Evolutionary conservation across 139 green algal genomes (phyloP), one percentile per base, ranked within the genome.

Genomic region (Micromonas commoda): DNA sequence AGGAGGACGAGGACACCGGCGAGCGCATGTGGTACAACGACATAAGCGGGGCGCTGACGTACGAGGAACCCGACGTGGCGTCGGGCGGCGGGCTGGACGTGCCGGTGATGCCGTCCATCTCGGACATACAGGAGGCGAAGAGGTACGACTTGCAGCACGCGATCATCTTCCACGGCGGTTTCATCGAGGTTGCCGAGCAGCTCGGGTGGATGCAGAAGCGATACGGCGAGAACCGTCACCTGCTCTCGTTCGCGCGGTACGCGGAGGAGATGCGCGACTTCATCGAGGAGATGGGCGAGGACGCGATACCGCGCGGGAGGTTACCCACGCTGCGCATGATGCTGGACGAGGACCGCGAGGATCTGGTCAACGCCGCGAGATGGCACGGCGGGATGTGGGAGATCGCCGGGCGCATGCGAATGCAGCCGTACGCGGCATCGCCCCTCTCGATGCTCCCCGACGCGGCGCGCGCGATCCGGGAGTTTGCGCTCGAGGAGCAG

Each of bases 81-180:
- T 28, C 35, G 23, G 37, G 38, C 37, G 68, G 38, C 2, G 37
- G 68, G 1, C 33, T 63, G 37, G 53, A 70, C 21, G 23, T 13
- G 24, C 69, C 45, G 19, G 54, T 68, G 26, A 78, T 78, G 72
- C 72, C 72, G 21, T 63, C 72, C 45, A 52, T 51, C 26, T 19
- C 52, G 20, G 21, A 78, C 31, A 24, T 78, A 13, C 20, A 70
- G 1, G 72, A 78, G 20, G 72, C 72, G 31, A n/a, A 52, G 24
- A n/a, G 72, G 26, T 78, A 63, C 45, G 72, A 78, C 61, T 52
- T 78, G 32, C 72, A 78, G 53, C 72, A 78, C 52, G 72, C 72
- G 0, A 63, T 78, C 45, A 28, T 78, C 0, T 29, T 71, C 1
- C 72, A 69, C 57, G 72, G 72, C 3, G 72, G 72, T 19, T 78